phyloP scores from a whole-genome alignment of 768 basidiomycete species.

The Wakefieldia striispora region DNA sequence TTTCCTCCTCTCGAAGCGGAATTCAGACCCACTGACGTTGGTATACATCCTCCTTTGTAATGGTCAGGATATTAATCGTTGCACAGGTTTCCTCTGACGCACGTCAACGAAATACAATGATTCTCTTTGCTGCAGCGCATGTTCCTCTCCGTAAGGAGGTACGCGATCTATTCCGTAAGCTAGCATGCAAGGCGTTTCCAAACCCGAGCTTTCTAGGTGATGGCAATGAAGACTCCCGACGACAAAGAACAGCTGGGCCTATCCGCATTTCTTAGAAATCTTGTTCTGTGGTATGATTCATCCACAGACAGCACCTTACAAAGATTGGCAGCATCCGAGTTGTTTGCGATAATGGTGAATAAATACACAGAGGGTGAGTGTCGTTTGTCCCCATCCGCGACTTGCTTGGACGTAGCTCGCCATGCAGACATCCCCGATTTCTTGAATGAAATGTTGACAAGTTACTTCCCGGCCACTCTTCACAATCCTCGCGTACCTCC shows the following conservation, averaged over 20 bases:
- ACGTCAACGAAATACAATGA: conserved; percentile 60
- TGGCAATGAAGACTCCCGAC: conserved; percentile 7
- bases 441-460: conserved; percentile 38
- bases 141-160: conserved; percentile 70
- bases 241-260: conserved; percentile 47
- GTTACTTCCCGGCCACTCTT: conserved; percentile 52
- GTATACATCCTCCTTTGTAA: conserved; percentile 3
- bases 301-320: conserved; percentile 49
- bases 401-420: background rate
- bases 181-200: background rate
- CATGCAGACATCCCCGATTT: conserved; percentile 47
- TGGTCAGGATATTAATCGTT: background rate
- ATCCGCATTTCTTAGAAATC: conserved; percentile 47
- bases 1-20: conserved; percentile 33
- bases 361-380: conserved; percentile 67
- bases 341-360: conserved; percentile 72
- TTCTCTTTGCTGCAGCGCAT: conserved; percentile 65
- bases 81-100: conserved; percentile 17
- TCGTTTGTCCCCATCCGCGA: background rate
- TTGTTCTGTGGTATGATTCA: conserved; percentile 61
- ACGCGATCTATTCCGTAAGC: conserved; percentile 9
- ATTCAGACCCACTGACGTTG: conserved; percentile 56
- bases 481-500: conserved; percentile 28
- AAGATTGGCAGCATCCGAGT: conserved; percentile 51
- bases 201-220: conserved; percentile 40